Conservation (phyloP, 805 yeast species). For the Yarrowia phangngaensis region DNA sequence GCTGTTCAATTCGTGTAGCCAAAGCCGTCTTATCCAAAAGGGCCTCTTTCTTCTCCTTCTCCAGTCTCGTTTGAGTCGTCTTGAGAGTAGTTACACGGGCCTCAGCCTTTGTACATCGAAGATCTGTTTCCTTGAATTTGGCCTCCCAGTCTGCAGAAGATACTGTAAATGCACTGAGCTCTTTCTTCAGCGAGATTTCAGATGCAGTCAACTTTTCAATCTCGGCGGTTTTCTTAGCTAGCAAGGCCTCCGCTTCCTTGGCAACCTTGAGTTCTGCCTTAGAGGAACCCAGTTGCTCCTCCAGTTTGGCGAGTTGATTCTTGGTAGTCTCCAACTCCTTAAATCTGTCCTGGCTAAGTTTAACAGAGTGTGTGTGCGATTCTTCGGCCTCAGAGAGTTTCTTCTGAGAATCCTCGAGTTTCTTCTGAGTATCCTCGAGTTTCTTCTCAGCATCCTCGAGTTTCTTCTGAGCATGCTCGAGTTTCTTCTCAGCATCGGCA, state of each 20-base stretch:
- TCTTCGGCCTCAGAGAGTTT: slow-evolving; percentile 19
- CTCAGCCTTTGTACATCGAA: slow-evolving; percentile 41
- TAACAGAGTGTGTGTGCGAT: slow-evolving; percentile 38
- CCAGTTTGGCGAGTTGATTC: slow-evolving; percentile 23
- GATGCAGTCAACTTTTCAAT: slow-evolving; percentile 28
- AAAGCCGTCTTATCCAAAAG: slow-evolving; percentile 13
- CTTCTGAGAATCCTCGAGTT: slow-evolving; percentile 36
- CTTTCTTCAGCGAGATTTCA: slow-evolving; percentile 39
- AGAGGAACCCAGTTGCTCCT: slow-evolving; percentile 10
- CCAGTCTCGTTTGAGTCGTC: slow-evolving; percentile 22
- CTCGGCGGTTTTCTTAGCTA: slow-evolving; percentile 26
- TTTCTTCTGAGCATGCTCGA: no score
- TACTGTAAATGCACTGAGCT: slow-evolving; percentile 40
- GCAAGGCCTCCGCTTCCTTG: slow-evolving; percentile 23
- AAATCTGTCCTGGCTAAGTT: slow-evolving; percentile 45
- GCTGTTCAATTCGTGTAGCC: slow-evolving; percentile 3
- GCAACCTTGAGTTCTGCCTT: slow-evolving; percentile 12
- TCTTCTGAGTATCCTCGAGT: slow-evolving; percentile 43
- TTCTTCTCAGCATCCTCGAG: slow-evolving; percentile 43
- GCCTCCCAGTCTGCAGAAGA: slow-evolving; percentile 38
- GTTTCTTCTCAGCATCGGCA: slow-evolving; percentile 23
- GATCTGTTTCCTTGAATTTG: slow-evolving; percentile 39
- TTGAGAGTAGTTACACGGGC: slow-evolving; percentile 27
- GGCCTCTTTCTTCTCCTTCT: slow-evolving; percentile 29
- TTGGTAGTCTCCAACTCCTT: slow-evolving; percentile 40